Base-by-base conservation (phyloP, 371 early-diverging fungal genomes). In the Umbelopsis sp. region DNA sequence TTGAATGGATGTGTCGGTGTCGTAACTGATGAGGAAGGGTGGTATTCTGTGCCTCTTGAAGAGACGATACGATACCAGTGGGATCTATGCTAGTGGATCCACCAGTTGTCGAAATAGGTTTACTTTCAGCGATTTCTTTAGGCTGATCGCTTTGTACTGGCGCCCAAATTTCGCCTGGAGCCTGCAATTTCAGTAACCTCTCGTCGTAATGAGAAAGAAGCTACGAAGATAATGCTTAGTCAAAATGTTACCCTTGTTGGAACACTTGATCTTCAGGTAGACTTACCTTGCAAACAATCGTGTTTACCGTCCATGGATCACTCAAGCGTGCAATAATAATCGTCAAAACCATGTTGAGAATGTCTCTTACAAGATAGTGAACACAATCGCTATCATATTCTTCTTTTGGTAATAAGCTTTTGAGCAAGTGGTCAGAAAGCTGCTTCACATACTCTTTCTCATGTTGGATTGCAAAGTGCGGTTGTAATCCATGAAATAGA, bases 401-500 rank as follows among this genome's bases (percentile, higher is more conserved):
- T 53, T 76, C 63, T 22, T 74, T 74, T 1, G 77, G 74, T 16
- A 86, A 67, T 24, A 88, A 29, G 0, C 75, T 63, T 44, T 70
- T 73, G 20, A 88, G 74, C 7, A 88, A 65, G 29, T 79, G 74
- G 18, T 86, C 86, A 5, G 86, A 70, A 6, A 86, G 62, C n/a
- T 80, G 71, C 9, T 83, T 78, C 2, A 86, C 65, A 44, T 88
- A 88, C 45, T 88, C 87, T 37, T 72, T 70, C 51, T 87, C 84
- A 44, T 79, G 65, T 35, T 81, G 68, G 12, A 88, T 65, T 0
- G 87, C 88, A 75, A 84, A 85, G 67, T 88, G 88, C 4, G 88
- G 88, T 32, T 88, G 88, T 65, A 84, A 74, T n/a, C 88, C 88
- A 71, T 88, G 87, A 70, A 88, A 88, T 11, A 86, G 73, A 1